Evolutionary conservation across 2,329 filamentous ascomycete genomes (phyloP), one percentile per base, ranked within the genome.

Genomic region (Apiospora phragmitis): DNA sequence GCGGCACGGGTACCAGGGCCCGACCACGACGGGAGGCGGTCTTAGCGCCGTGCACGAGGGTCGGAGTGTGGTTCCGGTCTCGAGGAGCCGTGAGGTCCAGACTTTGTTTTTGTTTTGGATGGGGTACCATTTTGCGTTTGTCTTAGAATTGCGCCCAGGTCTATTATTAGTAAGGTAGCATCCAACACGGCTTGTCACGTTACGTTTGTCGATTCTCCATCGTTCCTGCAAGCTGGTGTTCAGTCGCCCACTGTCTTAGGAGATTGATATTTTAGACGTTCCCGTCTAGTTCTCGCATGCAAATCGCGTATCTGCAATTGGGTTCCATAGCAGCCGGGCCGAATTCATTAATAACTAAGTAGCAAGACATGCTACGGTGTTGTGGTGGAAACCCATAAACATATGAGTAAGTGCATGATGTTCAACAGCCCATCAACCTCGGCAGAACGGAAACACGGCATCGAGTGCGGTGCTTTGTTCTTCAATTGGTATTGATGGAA

Each of bases 21-120:
- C 70, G 24, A 24, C 14, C 67, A 71, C 70, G 26, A 69, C 51
- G 14, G 70, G 66, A n/a, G 69, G 65, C 45, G 29, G 51, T 35
- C 43, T 68, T 16, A 38, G 18, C 42, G 18, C 45, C 12, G 65
- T 47, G 26, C 55, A 62, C 16, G 55, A 38, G 32, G 55, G 18
- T 21, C 51, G 51, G 32, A 16, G 29, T 55, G 49, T 32, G 16
- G 51, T 59, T 9, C 29, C 51, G 16, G 55, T 14, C 11, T 38
- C n/a, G 32, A 18, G 11, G 21, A 38, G 32, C 18, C 55, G 32
- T 62, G 55, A 62, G 32, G 9, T 14, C 51, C 51, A n/a, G 51
- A 59, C 2, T 59, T 59, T 59, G 14, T 21, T 35, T 59, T 59
- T 59, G 49, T 51, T 26, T 49, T 51, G 14, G 29, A 21, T 16